These are phyloP conservation scores for Chrysoporthe deuterocubensis DNA, from an alignment of 2,329 filamentous ascomycete species.

Conservation along the genomic window DNA sequence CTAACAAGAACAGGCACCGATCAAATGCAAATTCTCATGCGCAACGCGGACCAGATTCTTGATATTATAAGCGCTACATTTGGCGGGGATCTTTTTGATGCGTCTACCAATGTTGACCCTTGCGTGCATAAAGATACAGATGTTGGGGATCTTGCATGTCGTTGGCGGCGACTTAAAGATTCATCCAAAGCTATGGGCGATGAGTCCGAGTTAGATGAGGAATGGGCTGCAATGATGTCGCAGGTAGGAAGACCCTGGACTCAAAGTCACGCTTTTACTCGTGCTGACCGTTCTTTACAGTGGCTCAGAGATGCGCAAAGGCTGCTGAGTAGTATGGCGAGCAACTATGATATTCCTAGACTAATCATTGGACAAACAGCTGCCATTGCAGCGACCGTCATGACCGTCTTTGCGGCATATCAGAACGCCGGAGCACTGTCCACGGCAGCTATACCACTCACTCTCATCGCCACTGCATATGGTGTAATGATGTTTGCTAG, in stretches of 20 bases:
- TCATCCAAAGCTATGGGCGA: constrained; percentile 27
- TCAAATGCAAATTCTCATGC: constrained; percentile 69
- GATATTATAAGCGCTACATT: constrained; percentile 78
- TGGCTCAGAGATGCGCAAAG: constrained; percentile 77
- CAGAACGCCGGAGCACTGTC: constrained; percentile 31
- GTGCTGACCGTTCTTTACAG: constrained; percentile 33
- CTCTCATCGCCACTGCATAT: constrained; percentile 64
- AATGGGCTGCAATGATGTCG: constrained; percentile 50
- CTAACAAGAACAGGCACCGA: constrained; percentile 47
- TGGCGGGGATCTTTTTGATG: constrained; percentile 50
- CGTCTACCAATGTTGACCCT: constrained; percentile 31
- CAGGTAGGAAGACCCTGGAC: constrained; percentile 38
- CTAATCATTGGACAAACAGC: constrained; percentile 54
- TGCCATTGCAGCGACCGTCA: constrained; percentile 41
- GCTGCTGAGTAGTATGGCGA: constrained; percentile 86
- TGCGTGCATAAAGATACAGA: constrained; percentile 46
- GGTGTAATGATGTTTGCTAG: constrained; percentile 95
- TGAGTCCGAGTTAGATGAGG: constrained; percentile 38
- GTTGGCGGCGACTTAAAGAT: constrained; percentile 58
- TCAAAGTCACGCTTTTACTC: not conserved
- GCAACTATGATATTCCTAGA: constrained; percentile 80
- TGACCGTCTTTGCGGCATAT: constrained; percentile 47
- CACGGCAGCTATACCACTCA: constrained; percentile 48
- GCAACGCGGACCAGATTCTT: constrained; percentile 82
- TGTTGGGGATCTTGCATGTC: constrained; percentile 67